Percentiles rank a stretch among this genome's conserved stretches.
Conservation (phyloP, 805 yeast species). For the Kluyveromyces nonfermentans region DNA sequence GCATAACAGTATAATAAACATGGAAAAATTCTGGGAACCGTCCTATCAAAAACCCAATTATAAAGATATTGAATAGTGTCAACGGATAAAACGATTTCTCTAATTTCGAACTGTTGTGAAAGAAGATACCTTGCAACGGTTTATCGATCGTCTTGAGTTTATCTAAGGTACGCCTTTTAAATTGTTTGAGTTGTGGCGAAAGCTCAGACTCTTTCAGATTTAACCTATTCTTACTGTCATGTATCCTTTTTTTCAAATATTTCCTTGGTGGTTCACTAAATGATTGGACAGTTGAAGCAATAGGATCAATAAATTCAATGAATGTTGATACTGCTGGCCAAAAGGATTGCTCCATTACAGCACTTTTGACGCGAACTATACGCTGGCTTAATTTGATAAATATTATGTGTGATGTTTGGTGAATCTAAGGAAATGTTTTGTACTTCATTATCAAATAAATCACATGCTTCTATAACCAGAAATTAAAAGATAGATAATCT, state of each 20-base stretch:
- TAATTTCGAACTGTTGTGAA: conserved; percentile 37
- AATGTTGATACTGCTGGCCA: conserved; percentile 14
- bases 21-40: conserved; percentile 71
- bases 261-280: conserved; percentile 5
- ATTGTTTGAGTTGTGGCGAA: conserved; percentile 16
- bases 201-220: conserved; percentile 8
- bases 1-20: conserved; percentile 54
- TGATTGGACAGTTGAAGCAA: conserved; percentile 19
- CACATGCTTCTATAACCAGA: too few relatives aligned
- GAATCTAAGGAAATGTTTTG: too few relatives aligned
- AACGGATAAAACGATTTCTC: conserved; percentile 78
- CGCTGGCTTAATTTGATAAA: too few relatives aligned
- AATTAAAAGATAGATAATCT: too few relatives aligned
- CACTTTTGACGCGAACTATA: not conserved
- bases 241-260: conserved; percentile 5
- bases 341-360: conserved; percentile 5
- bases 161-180: conserved; percentile 13
- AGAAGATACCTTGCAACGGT: conserved; percentile 25
- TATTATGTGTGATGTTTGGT: too few relatives aligned
- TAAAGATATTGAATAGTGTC: conserved; percentile 57
- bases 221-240: conserved; percentile 5
- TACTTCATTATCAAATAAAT: too few relatives aligned
- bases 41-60: conserved; percentile 70
- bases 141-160: conserved; percentile 20
- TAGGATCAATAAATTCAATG: conserved; percentile 23